phyloP scores from a whole-genome alignment of 345 rosid genomes.

The Nasturtium officinale region DNA sequence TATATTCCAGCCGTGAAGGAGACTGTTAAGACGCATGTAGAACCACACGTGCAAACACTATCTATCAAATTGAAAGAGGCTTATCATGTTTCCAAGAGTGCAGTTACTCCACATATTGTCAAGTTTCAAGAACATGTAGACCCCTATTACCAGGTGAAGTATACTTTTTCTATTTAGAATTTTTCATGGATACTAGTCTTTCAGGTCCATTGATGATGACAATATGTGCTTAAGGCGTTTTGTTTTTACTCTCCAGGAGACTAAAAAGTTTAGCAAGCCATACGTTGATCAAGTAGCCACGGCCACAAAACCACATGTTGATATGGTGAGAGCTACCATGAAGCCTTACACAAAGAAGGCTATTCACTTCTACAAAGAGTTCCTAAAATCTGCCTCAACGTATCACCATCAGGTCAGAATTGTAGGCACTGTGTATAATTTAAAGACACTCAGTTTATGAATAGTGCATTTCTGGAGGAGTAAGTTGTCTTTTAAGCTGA shows the following conservation, averaged over 20 bases:
- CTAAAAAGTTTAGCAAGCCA: conserved; percentile 82
- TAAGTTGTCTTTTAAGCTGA: conserved; percentile 39
- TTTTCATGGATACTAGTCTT: not conserved
- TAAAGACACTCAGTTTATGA: conserved; percentile 41
- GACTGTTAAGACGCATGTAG: conserved; percentile 51
- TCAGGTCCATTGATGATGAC: not conserved
- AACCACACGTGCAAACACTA: conserved; percentile 70
- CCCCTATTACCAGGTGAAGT: conserved; percentile 43
- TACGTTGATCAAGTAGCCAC: conserved; percentile 81
- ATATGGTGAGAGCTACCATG: conserved; percentile 59
- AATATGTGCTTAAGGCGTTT: not conserved
- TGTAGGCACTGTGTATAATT: conserved; percentile 43
- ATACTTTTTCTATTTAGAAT: not conserved
- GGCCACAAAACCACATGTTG: conserved; percentile 84
- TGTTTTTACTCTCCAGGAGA: conserved; percentile 54
- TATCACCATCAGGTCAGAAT: conserved; percentile 88
- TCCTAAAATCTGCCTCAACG: conserved; percentile 74
- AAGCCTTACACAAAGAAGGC: conserved; percentile 77
- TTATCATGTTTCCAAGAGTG: conserved; percentile 54
- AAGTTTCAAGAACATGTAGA: conserved; percentile 49
- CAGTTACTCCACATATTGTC: conserved; percentile 61
- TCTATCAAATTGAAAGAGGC: conserved; percentile 58
- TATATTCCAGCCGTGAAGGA: conserved; percentile 73
- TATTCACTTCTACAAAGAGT: conserved; percentile 64
- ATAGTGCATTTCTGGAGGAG: conserved; percentile 47